phyloP scores from a whole-genome alignment of 345 rosid species.

The Citrus inodora region DNA sequence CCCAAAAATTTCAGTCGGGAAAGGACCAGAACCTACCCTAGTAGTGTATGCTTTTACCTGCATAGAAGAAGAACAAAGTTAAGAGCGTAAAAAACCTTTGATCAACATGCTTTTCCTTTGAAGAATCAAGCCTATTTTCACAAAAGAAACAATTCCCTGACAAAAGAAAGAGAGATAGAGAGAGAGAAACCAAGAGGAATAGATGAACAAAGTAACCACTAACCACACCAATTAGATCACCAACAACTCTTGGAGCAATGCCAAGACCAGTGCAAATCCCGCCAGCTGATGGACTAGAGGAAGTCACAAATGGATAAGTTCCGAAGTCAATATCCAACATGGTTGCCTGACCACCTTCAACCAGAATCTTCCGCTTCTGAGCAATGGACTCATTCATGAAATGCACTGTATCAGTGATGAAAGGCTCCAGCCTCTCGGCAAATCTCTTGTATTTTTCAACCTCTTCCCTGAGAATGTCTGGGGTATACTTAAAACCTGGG shows the following conservation, averaged over 20 bases:
- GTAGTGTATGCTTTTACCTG: constrained; percentile 98
- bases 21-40: constrained; percentile 99
- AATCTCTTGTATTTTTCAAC: constrained; percentile 87
- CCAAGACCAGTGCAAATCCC: constrained; percentile 97
- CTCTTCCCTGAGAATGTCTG: constrained; percentile 76
- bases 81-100: background rate
- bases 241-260: constrained; percentile 85
- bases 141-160: background rate
- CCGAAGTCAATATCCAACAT: constrained; percentile 97
- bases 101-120: background rate
- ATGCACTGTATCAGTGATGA: constrained; percentile 80
- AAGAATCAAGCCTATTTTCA: background rate
- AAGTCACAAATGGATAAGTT: constrained; percentile 95
- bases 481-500: constrained; percentile 58
- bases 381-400: constrained; percentile 72
- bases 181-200: background rate
- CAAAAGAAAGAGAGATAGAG: background rate
- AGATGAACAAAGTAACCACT: constrained; percentile 23
- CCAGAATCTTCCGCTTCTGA: constrained; percentile 77
- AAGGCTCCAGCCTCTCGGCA: constrained; percentile 92
- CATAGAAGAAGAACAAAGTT: background rate
- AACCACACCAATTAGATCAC: constrained; percentile 95
- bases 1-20: constrained; percentile 91
- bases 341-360: constrained; percentile 99
- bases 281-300: constrained; percentile 97